Conservation (phyloP, 1,284 basidiomycete species). For the Coriolopsis trogii region DNA sequence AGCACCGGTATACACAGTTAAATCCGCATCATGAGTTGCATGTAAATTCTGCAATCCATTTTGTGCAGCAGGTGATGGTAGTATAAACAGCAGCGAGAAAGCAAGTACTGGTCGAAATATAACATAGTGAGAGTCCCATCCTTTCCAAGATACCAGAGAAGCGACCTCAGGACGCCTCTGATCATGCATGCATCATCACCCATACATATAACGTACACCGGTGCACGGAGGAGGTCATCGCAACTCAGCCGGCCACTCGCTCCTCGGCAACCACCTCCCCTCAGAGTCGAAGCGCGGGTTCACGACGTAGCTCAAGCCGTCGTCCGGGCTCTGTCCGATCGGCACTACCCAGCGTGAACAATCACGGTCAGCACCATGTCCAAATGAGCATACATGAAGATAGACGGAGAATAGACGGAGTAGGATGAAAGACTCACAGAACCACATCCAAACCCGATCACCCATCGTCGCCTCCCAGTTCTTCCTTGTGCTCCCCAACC, state of each 20-base stretch:
- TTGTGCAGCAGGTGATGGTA: too few relatives aligned
- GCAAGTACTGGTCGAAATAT: background rate
- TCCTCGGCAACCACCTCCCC: slow-evolving; percentile 66
- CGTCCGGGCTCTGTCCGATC: slow-evolving; percentile 55
- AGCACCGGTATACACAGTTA: too few relatives aligned
- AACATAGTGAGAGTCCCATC: background rate
- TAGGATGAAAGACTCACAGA: slow-evolving; percentile 54
- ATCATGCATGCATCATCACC: too few relatives aligned
- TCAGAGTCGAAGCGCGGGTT: slow-evolving; percentile 77
- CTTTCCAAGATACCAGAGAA: background rate
- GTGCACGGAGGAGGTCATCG: too few relatives aligned
- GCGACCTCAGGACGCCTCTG: background rate
- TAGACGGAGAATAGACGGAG: background rate
- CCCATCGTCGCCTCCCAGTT: slow-evolving; percentile 87
- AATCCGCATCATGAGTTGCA: too few relatives aligned
- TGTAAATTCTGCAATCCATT: too few relatives aligned
- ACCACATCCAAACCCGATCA: slow-evolving; percentile 61
- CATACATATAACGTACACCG: too few relatives aligned
- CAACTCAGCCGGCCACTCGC: slow-evolving; percentile 72
- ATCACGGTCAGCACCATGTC: background rate
- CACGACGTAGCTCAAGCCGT: slow-evolving; percentile 66
- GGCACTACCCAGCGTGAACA: slow-evolving; percentile 55
- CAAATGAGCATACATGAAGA: background rate
- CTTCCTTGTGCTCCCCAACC: slow-evolving; percentile 60
- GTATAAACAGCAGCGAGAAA: background rate